Conservation (phyloP, 345 rosid genomes). For the Populus deltoides region DNA sequence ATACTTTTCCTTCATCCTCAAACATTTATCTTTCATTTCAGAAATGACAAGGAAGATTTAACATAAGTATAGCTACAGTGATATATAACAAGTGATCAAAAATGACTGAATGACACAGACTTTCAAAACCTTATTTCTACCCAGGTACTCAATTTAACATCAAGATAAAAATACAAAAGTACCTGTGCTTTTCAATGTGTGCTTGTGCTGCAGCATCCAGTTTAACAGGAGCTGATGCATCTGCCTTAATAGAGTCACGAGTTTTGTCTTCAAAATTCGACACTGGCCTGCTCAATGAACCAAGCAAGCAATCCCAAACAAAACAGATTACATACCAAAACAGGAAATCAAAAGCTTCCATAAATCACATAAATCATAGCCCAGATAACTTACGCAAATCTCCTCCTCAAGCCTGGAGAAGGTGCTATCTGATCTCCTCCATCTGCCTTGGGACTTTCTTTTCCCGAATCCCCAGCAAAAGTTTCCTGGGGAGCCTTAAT, state of each 20-base stretch:
- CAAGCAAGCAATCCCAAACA: slow-evolving; percentile 1
- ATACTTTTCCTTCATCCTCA: background rate
- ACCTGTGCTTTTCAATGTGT: slow-evolving; percentile 85
- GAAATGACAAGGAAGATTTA: background rate
- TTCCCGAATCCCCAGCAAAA: slow-evolving; percentile 30
- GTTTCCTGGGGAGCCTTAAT: slow-evolving; percentile 38
- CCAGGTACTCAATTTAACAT: background rate
- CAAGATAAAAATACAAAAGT: background rate
- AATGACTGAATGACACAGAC: background rate
- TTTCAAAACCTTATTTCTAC: background rate
- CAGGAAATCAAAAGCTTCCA: slow-evolving; percentile 1
- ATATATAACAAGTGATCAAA: background rate
- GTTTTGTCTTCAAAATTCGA: slow-evolving; percentile 45
- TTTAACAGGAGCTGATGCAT: slow-evolving; percentile 52
- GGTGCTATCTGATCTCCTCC: slow-evolving; percentile 43
- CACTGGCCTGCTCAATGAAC: slow-evolving; percentile 42
- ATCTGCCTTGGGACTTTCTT: slow-evolving; percentile 37
- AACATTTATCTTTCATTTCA: background rate
- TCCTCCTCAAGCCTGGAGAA: slow-evolving; percentile 74
- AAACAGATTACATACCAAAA: background rate
- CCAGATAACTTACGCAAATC: slow-evolving; percentile 57
- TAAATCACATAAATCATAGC: background rate
- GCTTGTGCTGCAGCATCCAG: slow-evolving; percentile 65
- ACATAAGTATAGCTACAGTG: background rate
- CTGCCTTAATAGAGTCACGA: slow-evolving; percentile 34